Conservation (phyloP, 345 rosid genomes). For the Dimocarpus longan region DNA sequence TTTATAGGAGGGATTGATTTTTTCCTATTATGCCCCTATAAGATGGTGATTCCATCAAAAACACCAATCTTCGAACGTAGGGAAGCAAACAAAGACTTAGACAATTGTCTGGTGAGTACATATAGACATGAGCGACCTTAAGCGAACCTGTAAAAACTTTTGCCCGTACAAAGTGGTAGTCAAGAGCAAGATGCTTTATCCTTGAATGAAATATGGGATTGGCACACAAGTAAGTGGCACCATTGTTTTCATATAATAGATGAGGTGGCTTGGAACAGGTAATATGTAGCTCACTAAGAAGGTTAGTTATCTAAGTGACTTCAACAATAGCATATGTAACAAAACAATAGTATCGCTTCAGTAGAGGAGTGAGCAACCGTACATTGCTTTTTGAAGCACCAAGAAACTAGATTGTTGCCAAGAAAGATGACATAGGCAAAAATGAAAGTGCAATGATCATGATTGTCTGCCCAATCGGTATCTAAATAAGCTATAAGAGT, state of each 20-base stretch:
- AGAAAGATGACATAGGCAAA: not conserved
- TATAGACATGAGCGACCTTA: not conserved
- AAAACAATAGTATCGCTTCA: not conserved
- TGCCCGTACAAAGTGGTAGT: not conserved
- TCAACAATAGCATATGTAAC: not conserved
- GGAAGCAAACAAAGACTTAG: not conserved
- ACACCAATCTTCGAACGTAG: not conserved
- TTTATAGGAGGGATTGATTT: no score
- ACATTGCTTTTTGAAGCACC: not conserved
- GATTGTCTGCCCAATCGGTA: not conserved
- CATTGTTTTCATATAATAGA: not conserved
- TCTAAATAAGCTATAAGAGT: no score
- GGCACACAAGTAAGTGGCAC: not conserved
- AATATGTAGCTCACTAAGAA: not conserved
- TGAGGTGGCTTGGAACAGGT: not conserved
- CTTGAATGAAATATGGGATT: not conserved
- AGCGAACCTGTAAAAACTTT: not conserved
- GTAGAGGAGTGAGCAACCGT: not conserved
- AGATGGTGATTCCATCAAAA: not conserved
- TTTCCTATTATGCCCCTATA: not conserved
- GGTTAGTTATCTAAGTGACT: not conserved
- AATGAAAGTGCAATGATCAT: not conserved
- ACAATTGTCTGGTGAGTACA: not conserved
- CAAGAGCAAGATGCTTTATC: not conserved
- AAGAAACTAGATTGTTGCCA: not conserved